Evolutionary conservation across 352 stramenopile species (phyloP), one percentile per base, ranked within the genome.

Genomic region (Globisporangium polare): DNA sequence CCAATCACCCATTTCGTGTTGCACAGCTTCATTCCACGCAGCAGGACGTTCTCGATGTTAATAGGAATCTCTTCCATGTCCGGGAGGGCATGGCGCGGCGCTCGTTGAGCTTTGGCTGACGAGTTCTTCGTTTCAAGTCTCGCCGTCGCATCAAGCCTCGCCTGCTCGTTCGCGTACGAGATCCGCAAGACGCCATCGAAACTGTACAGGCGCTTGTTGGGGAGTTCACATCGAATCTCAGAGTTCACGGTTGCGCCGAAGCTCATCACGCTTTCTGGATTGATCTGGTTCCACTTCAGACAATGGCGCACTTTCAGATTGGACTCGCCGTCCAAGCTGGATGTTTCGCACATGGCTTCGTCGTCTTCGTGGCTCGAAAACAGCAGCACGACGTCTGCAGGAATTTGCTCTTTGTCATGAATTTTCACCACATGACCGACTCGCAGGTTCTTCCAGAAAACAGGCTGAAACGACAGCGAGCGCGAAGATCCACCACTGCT

Each of bases 381-480:
- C 1, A 99, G 72, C 3, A 98, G 57, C 0, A 98, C 80, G 3
- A 99, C 58, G 62, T 99, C 95, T 0, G 95, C 94, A 6, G 95
- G 94, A 12, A 98, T 83, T 39, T 94, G 81, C 31, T 97, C 83
- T 24, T 88, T 75, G 63, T 98, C 89, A 43, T 84, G 59, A 17
- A 98, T 75, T 29, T 92, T 88, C 12, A 98, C 72, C 17, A 98
- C 63, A 33, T 96, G 80, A 0, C 94, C 94, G 0, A 97, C 88
- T 0, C 83, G 78, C 13, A 98, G 60, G 31, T 94, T 74, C 60
- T 90, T 90, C 84, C 90, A 96, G 57, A 75, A 80, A 1, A 93
- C 78, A 0, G 84, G 50, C 29, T 92, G 75, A 33, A 94, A 96
- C n/a, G 62, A 65, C n/a, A 64, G n/a, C 5, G 39, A 42, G 24